Conservation (phyloP, 1,284 basidiomycete species). For the Albatrellus sp. region DNA sequence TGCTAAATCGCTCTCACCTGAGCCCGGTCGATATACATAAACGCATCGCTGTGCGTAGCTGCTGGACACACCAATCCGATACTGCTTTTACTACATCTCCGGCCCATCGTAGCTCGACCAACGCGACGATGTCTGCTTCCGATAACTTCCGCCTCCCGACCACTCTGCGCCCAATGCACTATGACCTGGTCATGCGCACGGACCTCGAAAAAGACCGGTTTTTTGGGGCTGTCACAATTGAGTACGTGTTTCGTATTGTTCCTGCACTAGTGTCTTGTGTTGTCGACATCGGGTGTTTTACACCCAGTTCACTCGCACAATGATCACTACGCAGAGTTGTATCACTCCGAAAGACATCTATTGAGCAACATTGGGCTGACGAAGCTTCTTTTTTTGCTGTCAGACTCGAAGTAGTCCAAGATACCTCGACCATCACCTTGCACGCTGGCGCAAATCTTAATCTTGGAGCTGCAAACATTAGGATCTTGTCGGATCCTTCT, state of each 20-base stretch:
- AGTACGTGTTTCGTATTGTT: constrained; percentile 26
- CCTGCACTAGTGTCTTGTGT: background rate
- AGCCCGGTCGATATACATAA: no score
- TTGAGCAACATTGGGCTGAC: no score
- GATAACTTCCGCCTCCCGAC: constrained; percentile 66
- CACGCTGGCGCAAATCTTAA: constrained; percentile 57
- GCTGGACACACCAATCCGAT: no score
- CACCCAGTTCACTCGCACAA: no score
- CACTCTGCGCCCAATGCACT: constrained; percentile 68
- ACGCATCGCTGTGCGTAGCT: no score
- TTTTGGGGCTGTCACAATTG: constrained; percentile 67
- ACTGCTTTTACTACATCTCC: no score
- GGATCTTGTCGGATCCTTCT: constrained; percentile 24
- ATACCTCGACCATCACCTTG: constrained; percentile 58
- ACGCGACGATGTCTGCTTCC: background rate
- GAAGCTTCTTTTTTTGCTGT: background rate
- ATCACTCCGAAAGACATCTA: no score
- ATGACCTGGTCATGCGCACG: constrained; percentile 76
- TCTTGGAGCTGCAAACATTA: constrained; percentile 57
- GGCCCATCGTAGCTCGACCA: no score
- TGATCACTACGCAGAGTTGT: no score
- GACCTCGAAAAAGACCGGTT: constrained; percentile 70
- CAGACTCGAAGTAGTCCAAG: constrained; percentile 60
- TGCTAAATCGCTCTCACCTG: no score
- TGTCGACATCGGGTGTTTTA: no score